Conservation (phyloP, 139 green algal species). For the Chlorella sp. region DNA sequence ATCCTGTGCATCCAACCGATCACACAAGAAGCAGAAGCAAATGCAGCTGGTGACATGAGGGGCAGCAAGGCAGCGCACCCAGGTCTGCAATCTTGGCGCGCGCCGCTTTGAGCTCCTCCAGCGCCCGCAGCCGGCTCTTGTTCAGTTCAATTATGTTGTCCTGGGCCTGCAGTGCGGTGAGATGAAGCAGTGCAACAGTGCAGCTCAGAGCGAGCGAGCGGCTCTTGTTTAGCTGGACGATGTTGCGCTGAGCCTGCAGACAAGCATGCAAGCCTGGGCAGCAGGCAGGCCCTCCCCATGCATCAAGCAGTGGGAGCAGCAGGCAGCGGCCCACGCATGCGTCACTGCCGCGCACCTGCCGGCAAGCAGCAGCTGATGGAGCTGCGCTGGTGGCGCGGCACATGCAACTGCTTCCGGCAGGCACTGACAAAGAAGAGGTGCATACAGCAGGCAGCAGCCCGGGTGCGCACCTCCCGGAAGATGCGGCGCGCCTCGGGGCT, state of each 20-base stretch:
- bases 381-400: too few species aligned
- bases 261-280: too few species aligned
- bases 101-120: constrained; percentile 43
- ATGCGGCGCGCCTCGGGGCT: constrained; percentile 37
- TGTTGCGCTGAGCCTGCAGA: constrained; percentile 49
- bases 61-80: neutral
- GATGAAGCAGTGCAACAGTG: too few species aligned
- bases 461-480: constrained; percentile 32
- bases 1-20: too few species aligned
- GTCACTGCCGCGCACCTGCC: too few species aligned
- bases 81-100: constrained; percentile 43
- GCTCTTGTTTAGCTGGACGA: constrained; percentile 44
- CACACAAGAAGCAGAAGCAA: neutral
- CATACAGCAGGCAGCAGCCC: neutral
- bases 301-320: too few species aligned
- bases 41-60: too few species aligned
- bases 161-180: too few species aligned
- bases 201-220: neutral
- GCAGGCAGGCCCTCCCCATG: too few species aligned
- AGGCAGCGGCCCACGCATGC: too few species aligned
- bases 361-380: too few species aligned
- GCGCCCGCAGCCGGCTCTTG: constrained; percentile 39
- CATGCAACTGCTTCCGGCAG: neutral
- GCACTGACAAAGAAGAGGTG: too few species aligned
- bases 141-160: constrained; percentile 43